A percentile compares a stretch with the other conserved stretches of the same genome.
These are phyloP conservation scores for Globisporangium acanthophoron DNA, from an alignment of 352 stramenopile species.

Conservation along the genomic window DNA sequence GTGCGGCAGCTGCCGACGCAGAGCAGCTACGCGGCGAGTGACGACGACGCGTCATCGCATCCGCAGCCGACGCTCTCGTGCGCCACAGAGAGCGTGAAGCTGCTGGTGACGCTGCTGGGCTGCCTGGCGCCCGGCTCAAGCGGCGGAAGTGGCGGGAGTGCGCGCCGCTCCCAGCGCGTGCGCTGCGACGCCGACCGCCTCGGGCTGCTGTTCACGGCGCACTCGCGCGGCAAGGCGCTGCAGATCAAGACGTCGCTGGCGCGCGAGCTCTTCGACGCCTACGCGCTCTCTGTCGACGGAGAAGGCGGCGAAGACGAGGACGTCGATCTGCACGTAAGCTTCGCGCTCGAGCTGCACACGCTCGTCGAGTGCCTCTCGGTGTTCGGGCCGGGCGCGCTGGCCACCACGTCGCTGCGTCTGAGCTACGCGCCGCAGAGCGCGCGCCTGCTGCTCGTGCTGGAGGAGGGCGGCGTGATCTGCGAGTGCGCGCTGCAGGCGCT, in stretches of 20 bases:
- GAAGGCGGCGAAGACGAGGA: constrained; percentile 19
- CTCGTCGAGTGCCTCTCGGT: constrained; percentile 81
- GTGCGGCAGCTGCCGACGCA: constrained; percentile 6
- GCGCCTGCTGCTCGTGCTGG: constrained; percentile 62
- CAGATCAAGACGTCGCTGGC: constrained; percentile 83
- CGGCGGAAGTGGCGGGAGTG: no score
- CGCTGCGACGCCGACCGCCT: constrained; percentile 63
- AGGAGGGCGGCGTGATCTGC: constrained; percentile 80
- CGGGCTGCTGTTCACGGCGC: constrained; percentile 66
- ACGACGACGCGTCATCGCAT: constrained; percentile 1
- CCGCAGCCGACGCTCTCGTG: constrained; percentile 39
- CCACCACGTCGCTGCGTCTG: constrained; percentile 71
- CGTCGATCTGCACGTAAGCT: constrained; percentile 47
- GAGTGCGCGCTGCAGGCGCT: constrained; percentile 81
- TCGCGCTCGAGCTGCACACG: constrained; percentile 63
- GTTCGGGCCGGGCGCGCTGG: constrained; percentile 56
- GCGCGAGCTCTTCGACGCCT: constrained; percentile 73
- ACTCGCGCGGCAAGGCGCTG: constrained; percentile 83
- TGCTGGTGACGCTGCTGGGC: constrained; percentile 66
- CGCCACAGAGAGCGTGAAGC: constrained; percentile 62
- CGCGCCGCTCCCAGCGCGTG: constrained; percentile 36
- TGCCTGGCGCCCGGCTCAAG: constrained; percentile 26
- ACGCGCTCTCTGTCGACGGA: constrained; percentile 24
- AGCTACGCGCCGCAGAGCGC: constrained; percentile 61
- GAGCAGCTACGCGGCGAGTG: neutral